phyloP scores from a whole-genome alignment of 768 basidiomycete species.

The Leccinum barrowsii region DNA sequence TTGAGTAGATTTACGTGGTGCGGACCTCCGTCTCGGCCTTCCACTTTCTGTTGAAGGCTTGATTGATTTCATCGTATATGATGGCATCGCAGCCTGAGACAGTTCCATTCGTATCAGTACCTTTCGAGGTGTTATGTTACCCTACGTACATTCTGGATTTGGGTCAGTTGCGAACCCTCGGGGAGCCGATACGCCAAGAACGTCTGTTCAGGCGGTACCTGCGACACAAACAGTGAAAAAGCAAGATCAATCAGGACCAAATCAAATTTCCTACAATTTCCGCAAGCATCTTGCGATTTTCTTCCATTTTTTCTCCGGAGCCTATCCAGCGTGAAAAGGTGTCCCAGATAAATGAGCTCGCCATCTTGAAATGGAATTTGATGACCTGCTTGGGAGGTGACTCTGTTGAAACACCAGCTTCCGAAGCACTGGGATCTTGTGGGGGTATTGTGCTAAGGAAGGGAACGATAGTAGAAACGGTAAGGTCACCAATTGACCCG shows the following conservation, averaged over 20 bases:
- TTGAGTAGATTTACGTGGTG: slow-evolving; percentile 31
- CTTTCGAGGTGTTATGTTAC: not conserved
- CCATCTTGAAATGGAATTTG: slow-evolving; percentile 47
- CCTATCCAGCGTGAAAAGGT: slow-evolving; percentile 61
- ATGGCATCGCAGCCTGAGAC: slow-evolving; percentile 41
- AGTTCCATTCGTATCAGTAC: not conserved
- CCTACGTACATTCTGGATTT: slow-evolving; percentile 54
- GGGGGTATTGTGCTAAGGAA: slow-evolving; percentile 31
- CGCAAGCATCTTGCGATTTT: slow-evolving; percentile 44
- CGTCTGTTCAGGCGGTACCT: slow-evolving; percentile 43
- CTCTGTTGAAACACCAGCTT: slow-evolving; percentile 10
- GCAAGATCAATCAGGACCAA: not conserved
- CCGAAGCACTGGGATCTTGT: slow-evolving; percentile 11
- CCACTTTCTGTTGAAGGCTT: slow-evolving; percentile 45
- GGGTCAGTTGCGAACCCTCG: slow-evolving; percentile 51
- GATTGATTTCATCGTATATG: slow-evolving; percentile 54
- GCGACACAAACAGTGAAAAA: slow-evolving; percentile 1
- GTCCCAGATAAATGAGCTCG: slow-evolving; percentile 52
- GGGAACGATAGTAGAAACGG: slow-evolving; percentile 45
- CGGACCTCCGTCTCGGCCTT: slow-evolving; percentile 35
- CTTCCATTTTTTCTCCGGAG: slow-evolving; percentile 47
- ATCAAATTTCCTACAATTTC: slow-evolving; percentile 38
- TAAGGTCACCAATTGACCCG: slow-evolving; percentile 29
- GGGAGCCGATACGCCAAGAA: slow-evolving; percentile 59
- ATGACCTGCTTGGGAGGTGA: slow-evolving; percentile 32